A percentile compares a stretch with the other conserved stretches of the same genome.
These are phyloP conservation scores for Pelargonium cotyledonis DNA, from an alignment of 441 rosid species.

Conservation along the genomic window DNA sequence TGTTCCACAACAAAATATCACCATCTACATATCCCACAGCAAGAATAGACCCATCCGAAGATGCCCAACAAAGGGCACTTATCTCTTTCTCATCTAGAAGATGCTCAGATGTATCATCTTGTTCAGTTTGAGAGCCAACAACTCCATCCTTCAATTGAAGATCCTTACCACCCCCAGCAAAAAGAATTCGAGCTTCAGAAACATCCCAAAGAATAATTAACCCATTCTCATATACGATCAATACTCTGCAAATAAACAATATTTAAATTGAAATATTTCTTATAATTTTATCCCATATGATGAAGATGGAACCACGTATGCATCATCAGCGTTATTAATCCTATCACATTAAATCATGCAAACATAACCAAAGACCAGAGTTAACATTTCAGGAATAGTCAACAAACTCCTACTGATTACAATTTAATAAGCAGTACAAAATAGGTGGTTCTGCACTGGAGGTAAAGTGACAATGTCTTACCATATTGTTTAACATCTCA, in stretches of 20 bases:
- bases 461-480: background rate
- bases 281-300: conserved; percentile 5
- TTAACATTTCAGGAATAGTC: background rate
- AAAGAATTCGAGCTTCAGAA: conserved; percentile 41
- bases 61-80: conserved; percentile 67
- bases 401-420: background rate
- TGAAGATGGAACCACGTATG: background rate
- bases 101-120: conserved; percentile 26
- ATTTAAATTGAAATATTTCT: conserved; percentile 6
- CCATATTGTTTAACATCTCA: background rate
- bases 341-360: background rate
- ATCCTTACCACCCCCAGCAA: conserved; percentile 49
- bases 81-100: conserved; percentile 53
- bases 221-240: conserved; percentile 56
- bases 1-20: conserved; percentile 55
- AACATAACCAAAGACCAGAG: background rate
- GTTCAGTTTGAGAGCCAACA: conserved; percentile 28
- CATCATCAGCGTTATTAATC: too few relatives aligned
- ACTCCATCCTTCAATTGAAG: conserved; percentile 38
- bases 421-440: background rate
- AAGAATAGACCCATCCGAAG: conserved; percentile 57
- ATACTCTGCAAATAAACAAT: conserved; percentile 40
- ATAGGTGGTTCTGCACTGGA: background rate
- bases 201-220: conserved; percentile 61
- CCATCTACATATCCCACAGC: conserved; percentile 69